These are phyloP conservation scores for Curvularia eragrostidis DNA, from an alignment of 2,329 filamentous ascomycete genomes.

Conservation along the genomic window DNA sequence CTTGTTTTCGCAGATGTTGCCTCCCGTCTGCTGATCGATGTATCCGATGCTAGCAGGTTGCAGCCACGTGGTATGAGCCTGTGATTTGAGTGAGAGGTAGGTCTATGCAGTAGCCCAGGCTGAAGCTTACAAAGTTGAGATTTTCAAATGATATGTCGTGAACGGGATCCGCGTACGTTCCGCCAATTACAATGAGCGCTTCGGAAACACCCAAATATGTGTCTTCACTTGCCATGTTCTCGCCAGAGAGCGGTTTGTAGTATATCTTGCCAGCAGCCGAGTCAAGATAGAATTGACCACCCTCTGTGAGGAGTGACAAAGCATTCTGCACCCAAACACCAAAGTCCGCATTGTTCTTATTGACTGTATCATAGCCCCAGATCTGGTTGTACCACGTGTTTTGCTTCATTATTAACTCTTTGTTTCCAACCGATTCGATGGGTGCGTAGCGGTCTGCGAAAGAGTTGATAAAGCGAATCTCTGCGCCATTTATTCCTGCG, in stretches of 20 bases:
- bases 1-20: conserved; percentile 24
- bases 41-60: conserved; percentile 17
- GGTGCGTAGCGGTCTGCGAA: conserved; percentile 24
- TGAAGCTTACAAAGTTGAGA: conserved; percentile 20
- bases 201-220: conserved; percentile 20
- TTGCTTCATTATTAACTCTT: conserved; percentile 22
- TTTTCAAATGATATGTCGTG: conserved; percentile 21
- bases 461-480: conserved; percentile 26
- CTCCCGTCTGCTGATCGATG: conserved; percentile 24
- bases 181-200: conserved; percentile 19
- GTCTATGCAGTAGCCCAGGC: background rate
- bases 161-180: conserved; percentile 21
- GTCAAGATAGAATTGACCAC: conserved; percentile 24
- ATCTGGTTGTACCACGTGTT: conserved; percentile 22
- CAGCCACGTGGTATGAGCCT: conserved; percentile 24
- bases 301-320: conserved; percentile 20
- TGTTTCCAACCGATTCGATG: conserved; percentile 17
- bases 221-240: conserved; percentile 20
- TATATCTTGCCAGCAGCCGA: conserved; percentile 22
- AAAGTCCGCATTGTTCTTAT: conserved; percentile 23
- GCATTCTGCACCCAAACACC: conserved; percentile 27
- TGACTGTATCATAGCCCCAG: conserved; percentile 24
- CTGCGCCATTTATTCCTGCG: conserved; percentile 15
- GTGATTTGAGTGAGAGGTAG: conserved; percentile 7
- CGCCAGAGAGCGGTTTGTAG: conserved; percentile 22